Base-by-base conservation (phyloP, 352 stramenopile species). In the Phytopythium sindhum region DNA sequence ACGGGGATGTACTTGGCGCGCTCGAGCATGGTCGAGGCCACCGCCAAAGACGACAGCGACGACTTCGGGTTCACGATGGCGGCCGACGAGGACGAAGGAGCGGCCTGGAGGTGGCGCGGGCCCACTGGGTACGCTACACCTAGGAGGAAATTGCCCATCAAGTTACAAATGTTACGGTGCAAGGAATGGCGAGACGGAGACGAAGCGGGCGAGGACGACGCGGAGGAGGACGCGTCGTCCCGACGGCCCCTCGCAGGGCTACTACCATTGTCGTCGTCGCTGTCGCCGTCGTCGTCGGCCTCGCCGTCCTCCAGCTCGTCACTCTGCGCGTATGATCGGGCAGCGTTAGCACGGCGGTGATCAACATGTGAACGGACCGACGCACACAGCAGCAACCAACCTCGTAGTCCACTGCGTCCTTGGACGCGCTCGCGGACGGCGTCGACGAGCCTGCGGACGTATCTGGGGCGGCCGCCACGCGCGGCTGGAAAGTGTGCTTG, bases 1-100 rank as follows among this genome's bases (percentile, higher is more conserved):
- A 99, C 72, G n/a, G 96, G 96, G 61, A 99, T 98, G 75, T 90
- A 98, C 77, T 98, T 98, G 68, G 94, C 86, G 60, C 96, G 86
- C 69, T 98, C 93, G 39, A 89, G 71, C 70, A 98, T 89, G 23
- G 70, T 75, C n/a, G 61, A 39, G 9, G 67, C 67, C 42, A 57
- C 55, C 56, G 26, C 48, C 2, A 60, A 9, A 8, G 56, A 35
- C 2, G 55, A 57, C 5, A 54, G 44, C 35, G 57, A 28, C 21
- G 35, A 39, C n/a, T 67, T 56, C 21, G 57, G 37, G 57, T 50
- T 72, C 48, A 54, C 52, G 53, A 58, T 51, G 37, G 26, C 65
- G 21, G 44, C 44, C 53, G 45, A 31, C 39, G 12, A 1, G 5
- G 39, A 4, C 12, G 12, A 2, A 4, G n/a, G 44, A 52, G 35